Base-by-base conservation (phyloP, 2,329 filamentous ascomycete species). In the Venturiaceae sp. region DNA sequence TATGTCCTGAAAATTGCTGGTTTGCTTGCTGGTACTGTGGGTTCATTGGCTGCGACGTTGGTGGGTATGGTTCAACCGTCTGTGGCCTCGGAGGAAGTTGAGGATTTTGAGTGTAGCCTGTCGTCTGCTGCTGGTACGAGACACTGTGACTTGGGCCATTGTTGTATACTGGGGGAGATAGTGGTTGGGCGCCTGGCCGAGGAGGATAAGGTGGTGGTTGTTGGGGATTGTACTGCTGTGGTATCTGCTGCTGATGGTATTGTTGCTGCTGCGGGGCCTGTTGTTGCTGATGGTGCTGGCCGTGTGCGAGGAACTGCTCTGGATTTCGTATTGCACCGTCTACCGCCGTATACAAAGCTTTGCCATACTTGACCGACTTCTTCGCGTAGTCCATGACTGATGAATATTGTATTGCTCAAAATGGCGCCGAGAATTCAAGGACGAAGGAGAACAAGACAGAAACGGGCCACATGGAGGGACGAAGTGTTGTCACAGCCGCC, bases 311-410 rank as follows among this genome's bases (percentile, higher is more conserved):
- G 26, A 36, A 54, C 1, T 37, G 52, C 26, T 54, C 52, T 1
- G 52, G 52, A n/a, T 54, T 54, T 54, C 32, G 23, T 5, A 54
- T 39, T 23, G 52, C 52, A 13, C 36, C 52, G 52, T 54, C 36
- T 21, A 54, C 30, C 16, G 52, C 52, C 26, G 19, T 36, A 9
- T 54, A 54, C 14, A 54, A 21, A 54, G 52, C 52, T 39, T 54
- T 54, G 13, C 52, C 32, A n/a, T 21, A 30, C 39, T 33, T 50
- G 37, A 33, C 39, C 16, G 54, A 47, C 54, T 41, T 47, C 19
- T 41, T 57, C 11, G 36, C 14, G 36, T 34, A 41, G 36, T 47
- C 39, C 54, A 41, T 57, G n/a, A 2, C 26, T 33, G 32, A 23
- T 8, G 30, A 16, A 28, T 16, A 30, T 14, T 14, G 6, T 14